Evolutionary conservation across 495 filamentous ascomycete species (phyloP).

Genomic region (Xylaria curta): DNA sequence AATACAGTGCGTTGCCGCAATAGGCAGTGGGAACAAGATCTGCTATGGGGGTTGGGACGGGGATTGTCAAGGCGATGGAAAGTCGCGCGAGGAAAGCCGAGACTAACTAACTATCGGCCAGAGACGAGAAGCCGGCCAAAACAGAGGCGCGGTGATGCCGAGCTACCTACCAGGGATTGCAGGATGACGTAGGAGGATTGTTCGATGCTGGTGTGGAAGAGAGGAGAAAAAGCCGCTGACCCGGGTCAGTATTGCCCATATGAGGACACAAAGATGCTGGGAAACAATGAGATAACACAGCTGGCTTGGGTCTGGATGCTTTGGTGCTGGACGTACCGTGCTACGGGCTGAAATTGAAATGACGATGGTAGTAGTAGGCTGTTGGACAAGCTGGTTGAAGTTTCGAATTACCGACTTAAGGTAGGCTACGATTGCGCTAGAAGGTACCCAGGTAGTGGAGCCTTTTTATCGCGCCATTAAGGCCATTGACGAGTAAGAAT

Average conservation of each 20-base stretch:
- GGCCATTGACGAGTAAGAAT: constrained; percentile 25
- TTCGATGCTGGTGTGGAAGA: not conserved
- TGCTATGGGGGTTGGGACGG: constrained; percentile 36
- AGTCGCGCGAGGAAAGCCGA: constrained; percentile 31
- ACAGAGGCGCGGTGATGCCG: constrained; percentile 25
- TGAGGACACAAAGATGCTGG: not conserved
- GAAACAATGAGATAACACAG: not conserved
- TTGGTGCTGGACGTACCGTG: not conserved
- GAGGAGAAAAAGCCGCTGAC: not conserved
- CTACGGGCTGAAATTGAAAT: not conserved
- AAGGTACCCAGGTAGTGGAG: not conserved
- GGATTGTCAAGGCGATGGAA: constrained; percentile 24
- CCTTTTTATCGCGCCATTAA: constrained; percentile 18
- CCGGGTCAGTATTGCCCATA: too few species aligned
- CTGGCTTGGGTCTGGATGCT: not conserved
- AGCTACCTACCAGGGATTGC: constrained; percentile 17
- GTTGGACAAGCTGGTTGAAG: not conserved
- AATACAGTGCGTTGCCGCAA: constrained; percentile 33
- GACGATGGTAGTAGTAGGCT: not conserved
- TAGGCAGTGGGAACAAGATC: constrained; percentile 36
- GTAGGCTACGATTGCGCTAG: not conserved
- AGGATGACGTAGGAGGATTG: constrained; percentile 20
- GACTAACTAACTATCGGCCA: constrained; percentile 19
- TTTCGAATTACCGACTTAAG: constrained; percentile 3
- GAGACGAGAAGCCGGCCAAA: constrained; percentile 16